Percentiles rank a stretch among this genome's conserved stretches.
These are phyloP conservation scores for Fraxinus cuspidata DNA, from an alignment of 257 asterid genomes.

Conservation along the genomic window DNA sequence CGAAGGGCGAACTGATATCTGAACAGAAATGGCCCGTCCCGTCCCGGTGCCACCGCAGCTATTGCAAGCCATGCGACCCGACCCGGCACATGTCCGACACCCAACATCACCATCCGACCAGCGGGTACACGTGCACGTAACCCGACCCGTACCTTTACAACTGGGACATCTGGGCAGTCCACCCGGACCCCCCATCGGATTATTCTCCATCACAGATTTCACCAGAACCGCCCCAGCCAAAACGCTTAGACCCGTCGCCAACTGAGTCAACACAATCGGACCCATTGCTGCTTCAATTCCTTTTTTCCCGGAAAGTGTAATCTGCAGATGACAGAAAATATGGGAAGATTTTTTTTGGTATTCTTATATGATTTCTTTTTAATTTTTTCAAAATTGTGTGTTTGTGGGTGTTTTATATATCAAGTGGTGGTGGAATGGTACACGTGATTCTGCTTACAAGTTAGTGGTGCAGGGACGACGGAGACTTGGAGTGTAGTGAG, in stretches of 20 bases:
- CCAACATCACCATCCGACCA: constrained; percentile 95
- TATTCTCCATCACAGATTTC: constrained; percentile 65
- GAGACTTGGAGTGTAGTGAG: background rate
- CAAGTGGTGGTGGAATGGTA: background rate
- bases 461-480: background rate
- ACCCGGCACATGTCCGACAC: constrained; percentile 88
- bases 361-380: background rate
- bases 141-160: constrained; percentile 92
- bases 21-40: constrained; percentile 88
- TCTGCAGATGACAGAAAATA: background rate
- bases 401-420: background rate
- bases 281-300: background rate
- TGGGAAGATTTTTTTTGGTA: background rate
- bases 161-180: constrained; percentile 66
- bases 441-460: background rate
- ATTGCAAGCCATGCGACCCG: constrained; percentile 86
- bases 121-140: constrained; percentile 76
- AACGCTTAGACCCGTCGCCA: constrained; percentile 61
- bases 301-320: background rate
- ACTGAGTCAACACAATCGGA: constrained; percentile 46
- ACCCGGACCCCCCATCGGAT: constrained; percentile 60
- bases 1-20: constrained; percentile 59
- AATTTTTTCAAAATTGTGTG: background rate
- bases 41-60: constrained; percentile 93
- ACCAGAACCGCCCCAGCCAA: constrained; percentile 65